phyloP scores from a whole-genome alignment of 23 red algal genomes.

The Gracilaria caudata region DNA sequence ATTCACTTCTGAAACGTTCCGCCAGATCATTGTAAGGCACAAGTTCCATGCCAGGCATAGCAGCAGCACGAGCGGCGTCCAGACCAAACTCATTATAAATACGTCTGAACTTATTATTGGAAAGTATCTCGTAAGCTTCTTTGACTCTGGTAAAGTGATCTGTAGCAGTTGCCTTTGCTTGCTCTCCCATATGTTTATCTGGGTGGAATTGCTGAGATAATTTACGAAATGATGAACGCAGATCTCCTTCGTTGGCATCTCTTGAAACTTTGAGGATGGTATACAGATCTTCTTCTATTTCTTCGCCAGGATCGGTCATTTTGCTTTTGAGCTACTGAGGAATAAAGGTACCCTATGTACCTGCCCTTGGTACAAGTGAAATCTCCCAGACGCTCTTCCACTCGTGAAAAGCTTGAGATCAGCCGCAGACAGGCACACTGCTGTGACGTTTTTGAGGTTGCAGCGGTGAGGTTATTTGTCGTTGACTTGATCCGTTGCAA shows the following conservation, averaged over 20 bases:
- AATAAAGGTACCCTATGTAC: not conserved
- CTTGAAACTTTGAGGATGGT: conserved; percentile 66
- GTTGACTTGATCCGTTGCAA: not conserved
- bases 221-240: conserved; percentile 77
- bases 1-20: conserved; percentile 49
- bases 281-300: conserved; percentile 61
- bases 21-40: conserved; percentile 65
- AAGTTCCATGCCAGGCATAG: conserved; percentile 59
- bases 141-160: conserved; percentile 88
- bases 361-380: not conserved
- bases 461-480: no score
- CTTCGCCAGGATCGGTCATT: conserved; percentile 1
- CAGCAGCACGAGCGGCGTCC: conserved; percentile 72
- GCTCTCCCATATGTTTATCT: conserved; percentile 82
- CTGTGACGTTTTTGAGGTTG: not conserved
- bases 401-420: not conserved
- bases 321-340: not conserved
- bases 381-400: not conserved
- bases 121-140: conserved; percentile 98
- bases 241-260: conserved; percentile 66
- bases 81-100: conserved; percentile 95
- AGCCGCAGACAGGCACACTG: not conserved
- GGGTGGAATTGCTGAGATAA: conserved; percentile 90
- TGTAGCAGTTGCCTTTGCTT: conserved; percentile 83
- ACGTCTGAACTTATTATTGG: conserved; percentile 73